Conservation (phyloP, 306 rosid genomes). For the Echinosophora koreensis region DNA sequence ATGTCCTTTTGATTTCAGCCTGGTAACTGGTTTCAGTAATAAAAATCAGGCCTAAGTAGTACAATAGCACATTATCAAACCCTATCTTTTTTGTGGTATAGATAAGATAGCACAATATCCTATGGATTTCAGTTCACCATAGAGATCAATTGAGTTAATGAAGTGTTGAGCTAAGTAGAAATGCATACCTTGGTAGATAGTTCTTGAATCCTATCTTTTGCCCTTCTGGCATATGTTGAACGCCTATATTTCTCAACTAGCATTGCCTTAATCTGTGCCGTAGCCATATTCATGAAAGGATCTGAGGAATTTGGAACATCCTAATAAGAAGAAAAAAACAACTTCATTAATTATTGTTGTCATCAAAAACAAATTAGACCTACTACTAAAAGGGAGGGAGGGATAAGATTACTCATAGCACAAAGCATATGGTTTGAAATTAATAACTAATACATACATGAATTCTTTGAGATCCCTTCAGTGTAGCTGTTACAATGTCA, state of each 20-base stretch:
- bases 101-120: background rate
- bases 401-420: background rate
- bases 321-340: constrained; percentile 46
- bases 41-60: background rate
- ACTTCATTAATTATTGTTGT: constrained; percentile 12
- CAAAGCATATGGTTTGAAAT: constrained; percentile 2
- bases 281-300: constrained; percentile 82
- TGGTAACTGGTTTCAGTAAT: background rate
- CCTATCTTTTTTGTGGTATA: background rate
- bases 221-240: constrained; percentile 67
- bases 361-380: constrained; percentile 7
- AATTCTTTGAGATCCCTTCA: constrained; percentile 85
- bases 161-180: constrained; percentile 12
- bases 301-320: constrained; percentile 79
- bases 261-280: constrained; percentile 78
- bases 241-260: constrained; percentile 80
- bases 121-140: constrained; percentile 4
- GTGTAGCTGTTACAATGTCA: constrained; percentile 77
- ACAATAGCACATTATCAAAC: background rate
- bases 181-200: constrained; percentile 71
- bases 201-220: constrained; percentile 70
- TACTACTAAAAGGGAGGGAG: background rate
- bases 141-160: background rate
- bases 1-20: background rate
- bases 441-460: constrained; percentile 54